These are phyloP conservation scores for Trypanosoma grayi DNA, from an alignment of 208 protist species.

Conservation along the genomic window DNA sequence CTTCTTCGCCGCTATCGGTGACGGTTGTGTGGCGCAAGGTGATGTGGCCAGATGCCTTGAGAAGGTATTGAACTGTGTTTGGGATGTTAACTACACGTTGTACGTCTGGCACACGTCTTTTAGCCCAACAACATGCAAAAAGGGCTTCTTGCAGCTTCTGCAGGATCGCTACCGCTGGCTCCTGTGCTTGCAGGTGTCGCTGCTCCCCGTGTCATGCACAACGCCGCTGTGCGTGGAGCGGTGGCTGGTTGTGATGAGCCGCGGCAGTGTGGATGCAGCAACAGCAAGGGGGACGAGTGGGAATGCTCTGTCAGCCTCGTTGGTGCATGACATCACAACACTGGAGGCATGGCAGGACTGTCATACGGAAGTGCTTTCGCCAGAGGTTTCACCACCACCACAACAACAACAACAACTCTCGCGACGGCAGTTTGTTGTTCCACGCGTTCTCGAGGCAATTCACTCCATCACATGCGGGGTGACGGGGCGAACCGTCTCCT, in stretches of 20 bases:
- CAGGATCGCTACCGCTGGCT: slow-evolving; percentile 19
- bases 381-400: neutral
- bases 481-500: neutral
- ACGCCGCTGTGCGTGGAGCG: slow-evolving; percentile 7
- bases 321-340: slow-evolving; percentile 46
- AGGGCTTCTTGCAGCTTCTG: neutral
- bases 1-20: neutral
- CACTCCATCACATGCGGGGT: slow-evolving; percentile 24
- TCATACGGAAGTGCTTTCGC: neutral
- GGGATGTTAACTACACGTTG: slow-evolving; percentile 27
- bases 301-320: neutral
- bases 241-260: slow-evolving; percentile 27
- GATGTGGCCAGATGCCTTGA: slow-evolving; percentile 4
- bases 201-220: slow-evolving; percentile 9
- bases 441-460: slow-evolving; percentile 28
- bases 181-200: slow-evolving; percentile 8
- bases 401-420: too few species aligned
- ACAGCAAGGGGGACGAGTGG: neutral
- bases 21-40: neutral
- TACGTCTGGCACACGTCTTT: slow-evolving; percentile 23
- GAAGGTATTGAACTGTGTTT: slow-evolving; percentile 27
- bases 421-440: slow-evolving; percentile 12
- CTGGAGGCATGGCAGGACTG: slow-evolving; percentile 32
- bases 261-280: neutral
- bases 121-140: neutral